Evolutionary conservation across 257 asterid genomes (phyloP).

Genomic region (Cruciata laevipes): DNA sequence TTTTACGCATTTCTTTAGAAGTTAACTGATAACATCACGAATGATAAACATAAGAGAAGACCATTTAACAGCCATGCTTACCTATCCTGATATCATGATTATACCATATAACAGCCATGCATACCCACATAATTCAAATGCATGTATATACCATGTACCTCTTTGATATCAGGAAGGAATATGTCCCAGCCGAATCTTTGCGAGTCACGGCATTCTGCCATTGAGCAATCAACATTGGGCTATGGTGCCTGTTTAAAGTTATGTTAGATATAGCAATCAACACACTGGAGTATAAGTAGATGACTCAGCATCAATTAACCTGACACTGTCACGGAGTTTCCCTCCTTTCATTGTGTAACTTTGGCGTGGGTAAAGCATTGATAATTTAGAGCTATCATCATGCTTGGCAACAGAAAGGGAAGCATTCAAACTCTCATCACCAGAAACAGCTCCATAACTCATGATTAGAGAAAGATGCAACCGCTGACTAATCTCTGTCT

Average conservation of each 20-base stretch:
- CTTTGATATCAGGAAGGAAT: constrained; percentile 54
- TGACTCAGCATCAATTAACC: constrained; percentile 31
- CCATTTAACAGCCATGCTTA: background rate
- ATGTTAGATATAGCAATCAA: constrained; percentile 10
- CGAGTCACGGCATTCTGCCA: constrained; percentile 88
- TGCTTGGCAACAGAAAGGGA: constrained; percentile 25
- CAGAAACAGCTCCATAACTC: constrained; percentile 64
- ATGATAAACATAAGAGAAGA: background rate
- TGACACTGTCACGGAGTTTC: constrained; percentile 46
- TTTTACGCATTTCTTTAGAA: too few species aligned
- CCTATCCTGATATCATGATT: background rate
- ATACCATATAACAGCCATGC: background rate
- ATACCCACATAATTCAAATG: background rate
- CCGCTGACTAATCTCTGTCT: constrained; percentile 45
- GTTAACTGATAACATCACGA: too few species aligned
- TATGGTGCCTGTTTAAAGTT: constrained; percentile 37
- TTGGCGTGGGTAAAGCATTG: constrained; percentile 54
- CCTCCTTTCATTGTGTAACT: constrained; percentile 72
- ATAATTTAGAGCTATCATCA: constrained; percentile 32
- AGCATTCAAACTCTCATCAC: constrained; percentile 28
- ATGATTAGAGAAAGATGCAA: constrained; percentile 63
- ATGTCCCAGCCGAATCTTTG: constrained; percentile 55
- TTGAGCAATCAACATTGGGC: constrained; percentile 81
- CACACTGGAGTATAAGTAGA: background rate
- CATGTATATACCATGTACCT: constrained; percentile 31